A percentile compares a stretch with the other conserved stretches of the same genome.
phyloP scores from a whole-genome alignment of 2,329 filamentous ascomycete genomes.

The Aspergillus terreus region DNA sequence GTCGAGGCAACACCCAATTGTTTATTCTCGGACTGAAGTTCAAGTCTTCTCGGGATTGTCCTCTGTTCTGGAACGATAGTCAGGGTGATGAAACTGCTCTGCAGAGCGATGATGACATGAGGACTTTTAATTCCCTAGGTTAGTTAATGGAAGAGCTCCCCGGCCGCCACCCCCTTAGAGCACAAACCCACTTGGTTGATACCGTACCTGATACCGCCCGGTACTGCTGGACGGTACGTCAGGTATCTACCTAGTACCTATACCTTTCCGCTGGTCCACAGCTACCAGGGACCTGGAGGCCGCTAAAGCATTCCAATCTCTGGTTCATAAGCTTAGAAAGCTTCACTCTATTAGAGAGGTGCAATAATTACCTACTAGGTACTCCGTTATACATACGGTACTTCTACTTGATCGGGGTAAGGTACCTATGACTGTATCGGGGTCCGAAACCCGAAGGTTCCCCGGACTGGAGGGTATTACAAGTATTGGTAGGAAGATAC shows the following conservation, averaged over 20 bases:
- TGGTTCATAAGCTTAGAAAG: no score
- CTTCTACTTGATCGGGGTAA: no score
- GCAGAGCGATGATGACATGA: not conserved
- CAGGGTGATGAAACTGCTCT: not conserved
- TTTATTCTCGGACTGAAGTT: not conserved
- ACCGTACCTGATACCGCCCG: slow-evolving; percentile 17
- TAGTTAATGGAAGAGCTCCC: slow-evolving; percentile 3
- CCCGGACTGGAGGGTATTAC: not conserved
- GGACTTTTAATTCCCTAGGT: not conserved
- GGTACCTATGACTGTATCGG: no score
- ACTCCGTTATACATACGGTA: no score
- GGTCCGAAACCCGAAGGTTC: not conserved
- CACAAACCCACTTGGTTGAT: slow-evolving; percentile 11
- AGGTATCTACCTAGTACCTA: no score
- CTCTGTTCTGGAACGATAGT: not conserved
- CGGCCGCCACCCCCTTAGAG: slow-evolving; percentile 31
- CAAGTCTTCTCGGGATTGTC: not conserved
- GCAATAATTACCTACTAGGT: no score
- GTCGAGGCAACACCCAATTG: not conserved
- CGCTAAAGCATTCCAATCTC: not conserved
- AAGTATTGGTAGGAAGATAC: not conserved
- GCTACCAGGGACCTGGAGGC: not conserved
- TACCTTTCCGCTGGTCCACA: not conserved
- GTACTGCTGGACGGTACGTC: not conserved
- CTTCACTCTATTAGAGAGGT: no score